A percentile compares a stretch with the other conserved stretches of the same genome.
Conservation (phyloP, 2,329 filamentous ascomycete species). For the Colletotrichum cuscutae region DNA sequence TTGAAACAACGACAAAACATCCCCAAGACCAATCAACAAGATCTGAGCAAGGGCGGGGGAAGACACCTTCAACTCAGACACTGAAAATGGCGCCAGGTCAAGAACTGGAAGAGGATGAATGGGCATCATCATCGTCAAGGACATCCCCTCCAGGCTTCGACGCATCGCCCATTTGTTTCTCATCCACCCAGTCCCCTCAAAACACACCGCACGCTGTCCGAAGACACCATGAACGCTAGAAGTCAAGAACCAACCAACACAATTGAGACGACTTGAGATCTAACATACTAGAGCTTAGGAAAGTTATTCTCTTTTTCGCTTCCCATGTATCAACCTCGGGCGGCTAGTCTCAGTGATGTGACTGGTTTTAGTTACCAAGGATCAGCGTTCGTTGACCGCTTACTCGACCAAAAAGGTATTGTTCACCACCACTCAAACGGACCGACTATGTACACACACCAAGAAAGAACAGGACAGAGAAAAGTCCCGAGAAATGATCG, state of each 20-base stretch:
- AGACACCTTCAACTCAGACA: background rate
- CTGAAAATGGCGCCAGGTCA: background rate
- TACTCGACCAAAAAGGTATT: background rate
- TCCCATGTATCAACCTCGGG: background rate
- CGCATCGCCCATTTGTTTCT: background rate
- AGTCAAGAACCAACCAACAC: background rate
- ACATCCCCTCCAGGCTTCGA: constrained; percentile 2
- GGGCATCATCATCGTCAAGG: constrained; percentile 15
- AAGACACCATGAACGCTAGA: background rate
- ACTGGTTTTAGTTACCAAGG: background rate
- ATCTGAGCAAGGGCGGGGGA: background rate
- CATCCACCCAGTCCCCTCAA: background rate
- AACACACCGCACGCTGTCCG: background rate
- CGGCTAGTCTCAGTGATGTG: background rate
- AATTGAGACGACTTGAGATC: background rate
- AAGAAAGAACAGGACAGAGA: background rate
- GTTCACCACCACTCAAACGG: background rate
- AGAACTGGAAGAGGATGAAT: background rate
- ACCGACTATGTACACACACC: background rate
- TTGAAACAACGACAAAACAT: background rate
- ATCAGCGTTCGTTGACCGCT: background rate
- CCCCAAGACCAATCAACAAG: background rate
- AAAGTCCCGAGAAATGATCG: constrained; percentile 14
- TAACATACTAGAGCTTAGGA: background rate
- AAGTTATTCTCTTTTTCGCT: background rate